Evolutionary conservation across 805 yeast species (phyloP), one percentile per base, ranked within the genome.

Genomic region (Zygosaccharomyces lentus): DNA sequence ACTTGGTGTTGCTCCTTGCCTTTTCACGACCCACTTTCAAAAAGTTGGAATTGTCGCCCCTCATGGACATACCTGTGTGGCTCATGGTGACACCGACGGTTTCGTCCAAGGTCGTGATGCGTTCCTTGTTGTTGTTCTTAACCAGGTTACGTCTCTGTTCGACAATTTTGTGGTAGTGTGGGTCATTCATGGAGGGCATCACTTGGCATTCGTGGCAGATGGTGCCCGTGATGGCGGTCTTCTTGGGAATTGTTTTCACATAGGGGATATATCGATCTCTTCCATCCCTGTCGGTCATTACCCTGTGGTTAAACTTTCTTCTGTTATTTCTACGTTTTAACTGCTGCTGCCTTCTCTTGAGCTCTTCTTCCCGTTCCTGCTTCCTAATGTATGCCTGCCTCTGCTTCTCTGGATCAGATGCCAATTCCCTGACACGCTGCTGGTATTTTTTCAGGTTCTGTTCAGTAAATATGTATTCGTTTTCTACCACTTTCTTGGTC

Each of bases 171-270:
- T 71, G 66, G 64, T 89, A 88, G 61, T 84, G 83, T 24, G 78
- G 74, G 59, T 88, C 95, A 36, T 72, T 69, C 57, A 80, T 77
- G 4, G 88, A 78, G 9, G 98, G 97, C 42, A 84, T 78, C 16
- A 87, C 82, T 56, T 84, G 87, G 65, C 97, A 90, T 62, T 93
- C 99, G 63, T 93, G 97, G 46, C 83, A 85, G 24, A 91, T 82
- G 30, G 89, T 87, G 31, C 99, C 99, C 9, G 80, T 76, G 29
- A 93, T 67, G 2, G 89, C 77, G 0, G 99, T 90, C 57, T 87
- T 86, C 61, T 81, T 89, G 0, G 96, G 96, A 46, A 88, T 87
- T 0, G 95, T 86, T 64, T 83, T 85, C 9, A 87, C 90, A 63
- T 80, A 87, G 9, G 95, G 95, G n/a, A 83, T 76, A 50, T 72